Percentiles rank a stretch among this genome's conserved stretches.
Conservation (phyloP, 306 rosid species). For the Dryas octopetala region DNA sequence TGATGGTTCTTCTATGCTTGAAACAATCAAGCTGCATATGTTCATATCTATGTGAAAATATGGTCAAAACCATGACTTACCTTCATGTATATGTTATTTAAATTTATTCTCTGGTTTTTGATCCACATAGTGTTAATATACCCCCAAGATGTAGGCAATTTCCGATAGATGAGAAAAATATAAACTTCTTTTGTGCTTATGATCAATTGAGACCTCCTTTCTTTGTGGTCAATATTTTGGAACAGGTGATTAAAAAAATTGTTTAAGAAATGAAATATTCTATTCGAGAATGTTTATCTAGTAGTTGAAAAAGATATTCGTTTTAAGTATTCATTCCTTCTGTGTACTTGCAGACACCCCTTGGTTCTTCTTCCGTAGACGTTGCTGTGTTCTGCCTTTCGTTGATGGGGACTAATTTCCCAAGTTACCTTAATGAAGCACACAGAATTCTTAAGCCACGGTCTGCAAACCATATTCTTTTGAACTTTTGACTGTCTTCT, state of each 20-base stretch:
- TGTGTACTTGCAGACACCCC: slow-evolving; percentile 60
- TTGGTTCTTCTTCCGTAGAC: slow-evolving; percentile 60
- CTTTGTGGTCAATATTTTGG: slow-evolving; percentile 9
- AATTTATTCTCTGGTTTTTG: background rate
- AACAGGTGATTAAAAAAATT: background rate
- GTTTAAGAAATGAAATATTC: background rate
- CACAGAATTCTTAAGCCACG: slow-evolving; percentile 75
- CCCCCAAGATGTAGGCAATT: background rate
- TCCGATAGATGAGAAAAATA: background rate
- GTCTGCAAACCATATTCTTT: slow-evolving; percentile 30
- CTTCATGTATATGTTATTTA: background rate
- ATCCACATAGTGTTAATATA: background rate
- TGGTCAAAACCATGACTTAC: background rate
- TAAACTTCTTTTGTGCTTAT: background rate
- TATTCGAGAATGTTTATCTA: slow-evolving; percentile 1
- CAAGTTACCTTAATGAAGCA: slow-evolving; percentile 72
- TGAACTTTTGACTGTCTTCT: background rate
- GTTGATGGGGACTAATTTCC: slow-evolving; percentile 86
- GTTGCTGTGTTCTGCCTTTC: slow-evolving; percentile 92
- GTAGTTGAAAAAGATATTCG: background rate
- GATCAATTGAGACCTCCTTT: background rate
- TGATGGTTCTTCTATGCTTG: background rate
- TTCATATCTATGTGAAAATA: background rate
- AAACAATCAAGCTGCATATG: background rate
- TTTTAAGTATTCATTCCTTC: slow-evolving; percentile 14